Conservation (phyloP, 2,329 filamentous ascomycete genomes). For the Neopestalotiopsis clavispora region DNA sequence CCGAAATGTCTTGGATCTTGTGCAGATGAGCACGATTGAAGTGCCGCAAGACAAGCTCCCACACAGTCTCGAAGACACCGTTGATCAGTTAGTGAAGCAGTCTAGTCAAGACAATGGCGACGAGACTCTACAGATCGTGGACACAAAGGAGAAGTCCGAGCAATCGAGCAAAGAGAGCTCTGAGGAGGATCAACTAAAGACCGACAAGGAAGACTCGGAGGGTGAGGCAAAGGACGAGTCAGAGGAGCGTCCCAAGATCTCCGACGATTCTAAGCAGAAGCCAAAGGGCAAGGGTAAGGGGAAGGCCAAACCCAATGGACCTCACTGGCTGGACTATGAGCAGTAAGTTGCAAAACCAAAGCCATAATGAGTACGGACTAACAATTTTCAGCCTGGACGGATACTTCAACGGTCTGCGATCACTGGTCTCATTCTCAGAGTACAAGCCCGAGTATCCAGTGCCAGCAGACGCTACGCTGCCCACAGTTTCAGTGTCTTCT, state of each 20-base stretch:
- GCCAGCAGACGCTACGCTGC: slow-evolving; percentile 21
- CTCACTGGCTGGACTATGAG: slow-evolving; percentile 45
- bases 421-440: slow-evolving; percentile 65
- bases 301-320: slow-evolving; percentile 26
- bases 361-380: slow-evolving; percentile 20
- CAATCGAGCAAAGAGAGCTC: slow-evolving; percentile 18
- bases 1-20: slow-evolving; percentile 33
- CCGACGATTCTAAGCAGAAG: slow-evolving; percentile 12
- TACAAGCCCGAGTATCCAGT: slow-evolving; percentile 77
- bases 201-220: slow-evolving; percentile 22
- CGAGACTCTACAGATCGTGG: slow-evolving; percentile 21
- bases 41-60: slow-evolving; percentile 12
- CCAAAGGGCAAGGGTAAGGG: slow-evolving; percentile 4
- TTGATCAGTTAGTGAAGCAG: slow-evolving; percentile 26
- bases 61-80: slow-evolving; percentile 18
- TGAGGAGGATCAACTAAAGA: slow-evolving; percentile 14
- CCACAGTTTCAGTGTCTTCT: slow-evolving; percentile 26
- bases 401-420: slow-evolving; percentile 80
- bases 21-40: slow-evolving; percentile 30
- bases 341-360: slow-evolving; percentile 41
- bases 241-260: slow-evolving; percentile 21
- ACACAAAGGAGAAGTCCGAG: slow-evolving; percentile 29
- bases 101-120: slow-evolving; percentile 22
- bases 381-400: slow-evolving; percentile 67
- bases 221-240: slow-evolving; percentile 26